Percentiles rank a stretch among this genome's conserved stretches.
Evolutionary conservation across 2,329 filamentous ascomycete species (phyloP).

Genomic region (Colletotrichum zoysiae): DNA sequence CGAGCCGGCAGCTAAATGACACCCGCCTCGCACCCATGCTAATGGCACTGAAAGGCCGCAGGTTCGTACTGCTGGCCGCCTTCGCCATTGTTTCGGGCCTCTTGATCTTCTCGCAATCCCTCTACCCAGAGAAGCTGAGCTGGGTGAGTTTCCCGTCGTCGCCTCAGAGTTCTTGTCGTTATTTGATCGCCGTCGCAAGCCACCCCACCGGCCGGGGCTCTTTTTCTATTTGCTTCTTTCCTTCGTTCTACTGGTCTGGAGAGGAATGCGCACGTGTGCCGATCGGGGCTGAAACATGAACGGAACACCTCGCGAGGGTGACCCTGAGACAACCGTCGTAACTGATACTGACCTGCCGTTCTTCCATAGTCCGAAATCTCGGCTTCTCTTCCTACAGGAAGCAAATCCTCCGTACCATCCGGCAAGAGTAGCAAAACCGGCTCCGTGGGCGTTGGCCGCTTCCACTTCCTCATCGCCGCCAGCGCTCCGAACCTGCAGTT

Average conservation of each 20-base stretch:
- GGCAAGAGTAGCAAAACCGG: constrained; percentile 23
- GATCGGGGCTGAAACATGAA: constrained; percentile 33
- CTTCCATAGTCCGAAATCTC: constrained; percentile 36
- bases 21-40: constrained; percentile 37
- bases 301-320: constrained; percentile 26
- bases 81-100: constrained; percentile 29
- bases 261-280: constrained; percentile 29
- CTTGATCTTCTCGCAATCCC: constrained; percentile 39
- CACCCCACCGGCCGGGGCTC: neutral
- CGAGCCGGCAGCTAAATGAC: constrained; percentile 38
- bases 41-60: constrained; percentile 40
- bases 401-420: constrained; percentile 27
- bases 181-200: constrained; percentile 26
- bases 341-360: constrained; percentile 37
- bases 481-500: constrained; percentile 52
- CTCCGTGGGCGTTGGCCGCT: constrained; percentile 36
- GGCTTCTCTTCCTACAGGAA: constrained; percentile 36
- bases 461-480: constrained; percentile 56
- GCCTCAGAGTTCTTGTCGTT: constrained; percentile 8
- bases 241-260: neutral
- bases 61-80: constrained; percentile 34
- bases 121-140: constrained; percentile 34
- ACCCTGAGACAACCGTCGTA: constrained; percentile 28
- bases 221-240: neutral
- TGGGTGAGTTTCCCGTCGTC: constrained; percentile 39